Percentiles rank a stretch among this genome's conserved stretches.
Evolutionary conservation across 208 protist species (phyloP).

Genomic region (Leptomonas pyrrhocoris): DNA sequence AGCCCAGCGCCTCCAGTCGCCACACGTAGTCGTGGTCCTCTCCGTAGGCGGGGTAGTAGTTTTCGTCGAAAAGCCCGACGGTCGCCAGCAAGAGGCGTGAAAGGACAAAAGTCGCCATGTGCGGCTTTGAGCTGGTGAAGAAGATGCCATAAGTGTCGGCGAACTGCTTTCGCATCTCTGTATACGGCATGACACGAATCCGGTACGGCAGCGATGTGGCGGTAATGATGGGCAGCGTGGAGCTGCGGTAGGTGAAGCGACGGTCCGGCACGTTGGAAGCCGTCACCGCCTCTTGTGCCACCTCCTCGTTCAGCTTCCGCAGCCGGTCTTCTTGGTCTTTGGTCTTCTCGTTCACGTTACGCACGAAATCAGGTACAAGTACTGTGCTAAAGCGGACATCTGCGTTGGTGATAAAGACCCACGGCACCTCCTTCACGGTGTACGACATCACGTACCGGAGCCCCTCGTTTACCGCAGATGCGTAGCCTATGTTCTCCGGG

Average conservation of each 20-base stretch:
- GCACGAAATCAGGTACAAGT: conserved; percentile 26
- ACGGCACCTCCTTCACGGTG: conserved; percentile 36
- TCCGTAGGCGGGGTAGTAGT: conserved; percentile 59
- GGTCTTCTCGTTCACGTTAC: conserved; percentile 5
- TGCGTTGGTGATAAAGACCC: conserved; percentile 40
- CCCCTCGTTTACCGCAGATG: conserved; percentile 38
- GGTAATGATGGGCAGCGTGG: conserved; percentile 15
- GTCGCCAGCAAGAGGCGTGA: conserved; percentile 47
- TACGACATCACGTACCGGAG: conserved; percentile 27
- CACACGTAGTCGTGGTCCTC: conserved; percentile 54
- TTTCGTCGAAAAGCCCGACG: conserved; percentile 61
- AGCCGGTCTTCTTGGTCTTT: conserved; percentile 9
- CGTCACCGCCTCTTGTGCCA: conserved; percentile 16
- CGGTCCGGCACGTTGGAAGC: not conserved
- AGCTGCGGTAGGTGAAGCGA: conserved; percentile 27
- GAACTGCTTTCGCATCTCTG: conserved; percentile 24
- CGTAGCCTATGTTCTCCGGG: conserved; percentile 37
- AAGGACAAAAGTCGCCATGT: conserved; percentile 39
- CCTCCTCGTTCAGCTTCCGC: conserved; percentile 13
- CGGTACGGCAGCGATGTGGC: conserved; percentile 47
- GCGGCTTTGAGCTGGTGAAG: conserved; percentile 16
- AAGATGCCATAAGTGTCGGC: conserved; percentile 32
- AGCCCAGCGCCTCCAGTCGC: conserved; percentile 37
- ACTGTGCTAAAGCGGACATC: conserved; percentile 36
- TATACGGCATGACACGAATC: conserved; percentile 34